Evolutionary conservation across 2,329 filamentous ascomycete species (phyloP).

Genomic region (Simplicillium sp.): DNA sequence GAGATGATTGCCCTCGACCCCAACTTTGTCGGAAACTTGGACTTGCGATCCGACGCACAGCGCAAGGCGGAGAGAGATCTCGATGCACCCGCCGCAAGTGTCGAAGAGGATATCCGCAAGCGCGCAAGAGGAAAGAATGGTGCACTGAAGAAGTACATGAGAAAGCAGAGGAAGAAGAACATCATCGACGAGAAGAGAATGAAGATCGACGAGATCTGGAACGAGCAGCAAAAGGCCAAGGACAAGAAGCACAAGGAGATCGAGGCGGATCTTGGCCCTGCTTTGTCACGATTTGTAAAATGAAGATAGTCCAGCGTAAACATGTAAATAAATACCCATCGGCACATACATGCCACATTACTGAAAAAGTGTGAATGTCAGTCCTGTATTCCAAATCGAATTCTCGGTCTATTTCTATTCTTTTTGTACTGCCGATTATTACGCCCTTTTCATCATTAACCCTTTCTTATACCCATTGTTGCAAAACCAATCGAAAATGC

Average conservation of each 20-base stretch:
- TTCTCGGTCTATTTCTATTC: background rate
- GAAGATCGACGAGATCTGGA: conserved; percentile 74
- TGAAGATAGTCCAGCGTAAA: conserved; percentile 39
- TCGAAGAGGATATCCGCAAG: conserved; percentile 59
- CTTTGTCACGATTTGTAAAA: conserved; percentile 74
- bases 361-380: no score
- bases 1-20: conserved; percentile 97
- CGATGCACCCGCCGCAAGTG: conserved; percentile 53
- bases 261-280: conserved; percentile 71
- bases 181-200: conserved; percentile 92
- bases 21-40: conserved; percentile 81
- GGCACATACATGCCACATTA: no score
- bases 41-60: conserved; percentile 71
- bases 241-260: conserved; percentile 53
- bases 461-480: no score
- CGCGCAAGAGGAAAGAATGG: conserved; percentile 83
- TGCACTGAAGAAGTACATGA: conserved; percentile 74
- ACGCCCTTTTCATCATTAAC: no score
- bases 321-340: background rate
- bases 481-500: no score
- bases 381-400: no score
- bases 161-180: conserved; percentile 89
- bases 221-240: conserved; percentile 59
- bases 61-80: conserved; percentile 68
- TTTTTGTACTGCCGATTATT: background rate